Base-by-base conservation (phyloP, 2,329 filamentous ascomycete species). In the Colletotrichum endophyticum region DNA sequence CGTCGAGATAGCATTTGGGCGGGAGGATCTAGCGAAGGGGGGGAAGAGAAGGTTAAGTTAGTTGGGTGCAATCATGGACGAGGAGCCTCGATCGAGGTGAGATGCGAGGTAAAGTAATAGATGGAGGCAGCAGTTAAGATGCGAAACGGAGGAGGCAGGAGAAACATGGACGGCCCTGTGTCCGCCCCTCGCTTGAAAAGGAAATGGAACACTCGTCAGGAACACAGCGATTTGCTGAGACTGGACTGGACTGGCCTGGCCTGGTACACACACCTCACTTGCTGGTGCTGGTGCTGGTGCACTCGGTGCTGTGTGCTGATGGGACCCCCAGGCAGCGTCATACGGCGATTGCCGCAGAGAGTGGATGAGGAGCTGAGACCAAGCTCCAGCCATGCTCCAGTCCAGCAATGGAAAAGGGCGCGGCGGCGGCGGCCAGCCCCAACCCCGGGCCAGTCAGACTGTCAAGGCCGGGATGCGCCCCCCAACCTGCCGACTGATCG, bases 1-100 rank as follows among this genome's bases (percentile, higher is more conserved):
- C 32, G 90, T 87, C 59, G 90, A 91, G 70, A 90, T 84, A 70
- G 88, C 73, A 77, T 62, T 87, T 77, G 90, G 90, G 79, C 85
- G 85, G 71, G 75, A 72, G 19, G 70, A 75, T 63, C 61, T 78
- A 36, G 63, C 70, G 39, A 32, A 25, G 62, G 72, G 71, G 49
- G 30, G 32, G 76, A 62, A 36, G 57, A 63, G 69, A 61, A 63
- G 39, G 32, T 66, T 73, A 69, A 77, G 77, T 71, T 59, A 78
- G 70, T 59, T n/a, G 13, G 68, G 44, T 53, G n/a, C n/a, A 59
- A 39, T 44, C 36, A 59, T 59, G 39, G 69, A 66, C 32, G 57
- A 32, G 11, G 49, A 70, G 44, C 6, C 44, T 44, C 25, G 44
- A 25, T 36, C 39, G 67, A 57, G 15, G 22, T 44, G 11, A 66